Base-by-base conservation (phyloP, 176 grass and related monocot species). In the Bromus sterilis region DNA sequence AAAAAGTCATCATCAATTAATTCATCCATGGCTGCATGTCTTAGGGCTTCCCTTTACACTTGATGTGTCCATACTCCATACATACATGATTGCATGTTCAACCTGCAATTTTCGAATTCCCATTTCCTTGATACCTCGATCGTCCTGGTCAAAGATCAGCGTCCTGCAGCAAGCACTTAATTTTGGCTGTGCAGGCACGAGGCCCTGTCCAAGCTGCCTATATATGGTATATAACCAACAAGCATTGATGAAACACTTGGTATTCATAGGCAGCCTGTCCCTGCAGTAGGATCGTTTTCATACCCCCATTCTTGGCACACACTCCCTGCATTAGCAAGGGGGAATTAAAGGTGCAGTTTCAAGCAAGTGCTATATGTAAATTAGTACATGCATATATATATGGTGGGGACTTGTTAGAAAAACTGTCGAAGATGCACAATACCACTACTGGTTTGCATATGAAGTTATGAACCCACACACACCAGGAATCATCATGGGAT, bases 231-330 rank as follows among this genome's bases (percentile, higher is more conserved):
- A 18, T 71, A 39, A 46, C 66, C 79, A 72, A 6, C n/a, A 74
- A 29, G n/a, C 77, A 75, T 84, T 80, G 40, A 68, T 60, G 76
- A 59, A 32, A 76, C 25, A 68, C 74, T 70, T 60, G 25, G 20
- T 16, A 60, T 72, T 60, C 72, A 23, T 72, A 73, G 55, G 57
- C 9, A 84, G 76, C 29, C 55, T 63, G 57, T 20, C 57, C 56
- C 35, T 66, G 46, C 23, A 25, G 61, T 33, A 62, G 25, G 60
- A 60, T 75, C 37, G 9, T 74, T 69, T 89, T 80, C 69, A 80
- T 59, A 37, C 37, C 40, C 20, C 82, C 69, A 70, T 55, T 71
- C 53, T 11, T 71, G 9, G 2, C 12, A 9, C 71, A 40, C 51
- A 6, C 18, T 59, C 30, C 61, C 69, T 76, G 32, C 68, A 89